These are phyloP conservation scores for Auxenochlorella pyrenoidosa DNA, from an alignment of 139 green algal species.

Conservation along the genomic window DNA sequence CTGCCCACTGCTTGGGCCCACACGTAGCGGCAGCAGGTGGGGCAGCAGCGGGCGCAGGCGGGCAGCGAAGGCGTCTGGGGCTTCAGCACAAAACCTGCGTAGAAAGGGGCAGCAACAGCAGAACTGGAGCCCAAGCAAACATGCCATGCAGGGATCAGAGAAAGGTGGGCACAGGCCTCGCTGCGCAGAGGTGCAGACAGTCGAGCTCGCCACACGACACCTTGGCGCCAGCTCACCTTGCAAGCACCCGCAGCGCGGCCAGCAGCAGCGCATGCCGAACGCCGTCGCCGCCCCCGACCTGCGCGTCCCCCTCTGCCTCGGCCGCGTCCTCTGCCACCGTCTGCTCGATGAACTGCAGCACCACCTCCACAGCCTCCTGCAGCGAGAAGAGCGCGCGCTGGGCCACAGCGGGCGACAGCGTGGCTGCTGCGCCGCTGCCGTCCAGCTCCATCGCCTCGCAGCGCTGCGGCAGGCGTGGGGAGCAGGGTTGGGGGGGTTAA, in stretches of 20 bases:
- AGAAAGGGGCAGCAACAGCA: not conserved
- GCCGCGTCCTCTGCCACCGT: slow-evolving; percentile 17
- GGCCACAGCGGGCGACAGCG: slow-evolving; percentile 5
- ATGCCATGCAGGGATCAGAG: no score
- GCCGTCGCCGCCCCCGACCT: not conserved
- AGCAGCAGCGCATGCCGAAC: slow-evolving; percentile 10
- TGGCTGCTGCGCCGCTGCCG: not conserved
- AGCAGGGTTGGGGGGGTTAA: not conserved
- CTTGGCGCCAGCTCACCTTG: not conserved
- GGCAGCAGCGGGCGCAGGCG: slow-evolving; percentile 51
- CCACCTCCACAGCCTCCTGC: slow-evolving; percentile 44
- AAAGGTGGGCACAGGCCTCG: no score
- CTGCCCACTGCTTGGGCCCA: not conserved
- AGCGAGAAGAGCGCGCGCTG: slow-evolving; percentile 22
- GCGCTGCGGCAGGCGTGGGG: not conserved
- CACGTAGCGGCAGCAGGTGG: slow-evolving; percentile 30
- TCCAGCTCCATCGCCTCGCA: not conserved
- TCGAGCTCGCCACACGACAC: not conserved
- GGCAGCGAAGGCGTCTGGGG: slow-evolving; percentile 39
- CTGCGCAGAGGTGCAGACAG: no score
- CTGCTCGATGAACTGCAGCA: slow-evolving; percentile 70
- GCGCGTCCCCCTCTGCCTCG: not conserved
- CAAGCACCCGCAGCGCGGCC: slow-evolving; percentile 3
- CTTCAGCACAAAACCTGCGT: slow-evolving; percentile 56
- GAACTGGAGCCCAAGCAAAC: not conserved